Percentiles rank a stretch among this genome's conserved stretches.
Evolutionary conservation across 257 asterid genomes (phyloP).

Genomic region (Rubia yunnanensis): DNA sequence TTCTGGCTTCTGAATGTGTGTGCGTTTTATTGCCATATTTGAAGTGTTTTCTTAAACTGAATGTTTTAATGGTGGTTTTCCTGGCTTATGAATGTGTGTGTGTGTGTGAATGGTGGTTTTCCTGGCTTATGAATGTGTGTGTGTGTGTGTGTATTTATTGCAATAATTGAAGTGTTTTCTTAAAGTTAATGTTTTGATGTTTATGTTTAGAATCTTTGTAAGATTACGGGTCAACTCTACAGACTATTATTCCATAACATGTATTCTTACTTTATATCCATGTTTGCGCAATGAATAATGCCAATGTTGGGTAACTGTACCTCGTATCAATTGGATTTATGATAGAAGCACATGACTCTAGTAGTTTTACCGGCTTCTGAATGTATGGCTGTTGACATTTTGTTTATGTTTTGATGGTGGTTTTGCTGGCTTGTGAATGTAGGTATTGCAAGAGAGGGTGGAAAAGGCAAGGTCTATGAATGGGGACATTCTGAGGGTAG

Average conservation of each 20-base stretch:
- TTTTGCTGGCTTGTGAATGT: constrained; percentile 5
- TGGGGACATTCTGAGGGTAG: constrained; percentile 46
- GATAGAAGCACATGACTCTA: too few species aligned
- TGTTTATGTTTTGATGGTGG: background rate
- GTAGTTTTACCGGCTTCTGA: background rate
- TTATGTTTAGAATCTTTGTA: too few species aligned
- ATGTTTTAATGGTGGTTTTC: background rate
- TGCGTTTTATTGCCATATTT: background rate
- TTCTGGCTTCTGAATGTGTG: background rate
- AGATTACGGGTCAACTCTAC: too few species aligned
- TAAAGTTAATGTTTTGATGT: background rate
- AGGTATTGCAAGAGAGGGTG: constrained; percentile 54
- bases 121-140: background rate
- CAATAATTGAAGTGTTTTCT: background rate
- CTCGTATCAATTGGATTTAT: too few species aligned
- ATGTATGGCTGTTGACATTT: too few species aligned
- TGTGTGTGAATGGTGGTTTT: background rate
- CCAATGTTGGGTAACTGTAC: too few species aligned
- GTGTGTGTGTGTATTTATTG: background rate
- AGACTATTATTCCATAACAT: too few species aligned
- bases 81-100: background rate
- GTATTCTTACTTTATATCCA: too few species aligned
- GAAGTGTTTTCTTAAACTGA: background rate
- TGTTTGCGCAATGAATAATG: too few species aligned
- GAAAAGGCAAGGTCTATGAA: constrained; percentile 33